A percentile compares a stretch with the other conserved stretches of the same genome.
Evolutionary conservation across 306 rosid species (phyloP).

Genomic region (Mimosa pudica): DNA sequence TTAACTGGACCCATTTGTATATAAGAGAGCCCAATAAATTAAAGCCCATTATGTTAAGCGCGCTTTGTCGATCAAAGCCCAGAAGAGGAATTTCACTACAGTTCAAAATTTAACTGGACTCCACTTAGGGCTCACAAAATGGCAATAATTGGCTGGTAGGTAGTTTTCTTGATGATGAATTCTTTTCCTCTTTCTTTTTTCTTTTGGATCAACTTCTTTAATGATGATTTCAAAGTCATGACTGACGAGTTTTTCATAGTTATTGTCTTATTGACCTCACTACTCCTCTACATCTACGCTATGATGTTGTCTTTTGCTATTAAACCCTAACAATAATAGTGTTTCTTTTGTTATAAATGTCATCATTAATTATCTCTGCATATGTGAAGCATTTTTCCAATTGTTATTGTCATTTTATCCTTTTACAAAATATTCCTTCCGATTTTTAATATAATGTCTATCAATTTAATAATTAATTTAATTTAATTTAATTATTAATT

Average conservation of each 20-base stretch:
- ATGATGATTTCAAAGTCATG: not conserved
- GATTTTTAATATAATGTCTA: too few species aligned
- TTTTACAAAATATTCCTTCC: too few species aligned
- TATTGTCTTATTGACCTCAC: not conserved
- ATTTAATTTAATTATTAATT: too few species aligned
- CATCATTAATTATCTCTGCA: not conserved
- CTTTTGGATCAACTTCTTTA: not conserved
- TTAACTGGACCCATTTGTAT: not conserved
- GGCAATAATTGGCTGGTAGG: not conserved
- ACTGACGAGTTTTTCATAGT: not conserved
- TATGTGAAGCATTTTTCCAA: not conserved
- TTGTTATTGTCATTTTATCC: not conserved
- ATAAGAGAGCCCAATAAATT: not conserved
- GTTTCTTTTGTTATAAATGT: not conserved
- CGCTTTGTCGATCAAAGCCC: not conserved
- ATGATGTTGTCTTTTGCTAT: not conserved
- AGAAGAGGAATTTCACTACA: not conserved
- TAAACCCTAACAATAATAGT: not conserved
- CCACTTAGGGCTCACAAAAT: not conserved
- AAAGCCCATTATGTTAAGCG: not conserved
- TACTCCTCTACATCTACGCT: not conserved
- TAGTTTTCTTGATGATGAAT: not conserved
- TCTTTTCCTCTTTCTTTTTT: not conserved
- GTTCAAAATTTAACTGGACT: not conserved
- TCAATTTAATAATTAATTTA: too few species aligned